Conservation (phyloP, 164 flowering plant species). For the Paratinospora sagittata region DNA sequence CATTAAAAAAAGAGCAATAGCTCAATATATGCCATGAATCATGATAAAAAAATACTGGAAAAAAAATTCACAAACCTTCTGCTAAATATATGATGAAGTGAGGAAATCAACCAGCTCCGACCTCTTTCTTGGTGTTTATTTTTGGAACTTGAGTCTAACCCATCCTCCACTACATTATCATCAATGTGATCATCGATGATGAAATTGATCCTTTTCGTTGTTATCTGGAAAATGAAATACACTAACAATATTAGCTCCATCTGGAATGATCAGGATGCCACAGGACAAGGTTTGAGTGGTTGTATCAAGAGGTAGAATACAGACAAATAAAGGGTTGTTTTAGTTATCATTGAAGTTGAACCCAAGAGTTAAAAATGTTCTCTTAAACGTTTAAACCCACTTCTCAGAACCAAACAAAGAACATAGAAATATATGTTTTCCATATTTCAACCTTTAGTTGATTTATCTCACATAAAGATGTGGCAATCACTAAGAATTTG, state of each 20-base stretch:
- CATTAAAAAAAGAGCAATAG: not conserved
- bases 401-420: not conserved
- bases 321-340: not conserved
- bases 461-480: not conserved
- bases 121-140: constrained; percentile 53
- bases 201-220: constrained; percentile 83
- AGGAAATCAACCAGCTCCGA: constrained; percentile 76
- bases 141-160: constrained; percentile 26
- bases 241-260: not conserved
- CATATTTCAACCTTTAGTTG: not conserved
- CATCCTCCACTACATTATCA: constrained; percentile 31
- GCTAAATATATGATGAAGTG: constrained; percentile 91
- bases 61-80: constrained; percentile 53
- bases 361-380: not conserved
- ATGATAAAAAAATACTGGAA: not conserved
- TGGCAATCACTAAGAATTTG: not conserved
- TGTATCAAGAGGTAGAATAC: not conserved
- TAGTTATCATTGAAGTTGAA: not conserved
- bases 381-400: not conserved
- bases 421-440: not conserved
- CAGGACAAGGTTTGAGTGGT: not conserved
- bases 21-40: not conserved
- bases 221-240: constrained; percentile 49
- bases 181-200: constrained; percentile 56
- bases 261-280: too few relatives aligned